Base-by-base conservation (phyloP, 2,329 filamentous ascomycete species). In the Monosporascus sp. region DNA sequence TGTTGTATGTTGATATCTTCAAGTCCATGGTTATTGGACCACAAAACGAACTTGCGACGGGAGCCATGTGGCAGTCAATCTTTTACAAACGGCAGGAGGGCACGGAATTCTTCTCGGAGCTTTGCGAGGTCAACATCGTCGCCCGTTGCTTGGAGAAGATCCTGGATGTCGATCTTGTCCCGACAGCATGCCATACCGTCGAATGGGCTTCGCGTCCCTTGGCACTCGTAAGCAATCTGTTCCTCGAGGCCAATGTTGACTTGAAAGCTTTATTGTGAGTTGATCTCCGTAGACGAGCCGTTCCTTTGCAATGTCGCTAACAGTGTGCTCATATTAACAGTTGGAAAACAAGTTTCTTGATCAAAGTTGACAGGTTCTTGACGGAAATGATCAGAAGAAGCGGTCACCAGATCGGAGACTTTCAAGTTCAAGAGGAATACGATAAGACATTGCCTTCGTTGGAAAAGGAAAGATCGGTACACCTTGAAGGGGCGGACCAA, bases 71-170 rank as follows among this genome's bases (percentile, higher is more conserved):
- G 54, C 48, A 52, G 36, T 48, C 50, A 3, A 52, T 57, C 18
- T 52, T 54, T 18, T 35, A 50, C 7, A 31, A 49, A 31, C 50
- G 50, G 7, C 52, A 57, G n/a, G 43, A 50, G 31, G 25, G 48
- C 11, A 48, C 50, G 17, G 50, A 51, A 22, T 52, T 44, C 14
- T 50, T 49, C 18, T 54, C 51, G 17, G 52, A 52, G 14, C 39
- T 54, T 20, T 46, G 48, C 15, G 54, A 57, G 46, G 49, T 50
- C n/a, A 52, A 52, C 20, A 48, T 54, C 5, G 39, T 52, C 18
- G 54, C 52, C 36, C 52, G 54, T 9, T 57, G 52, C 14, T 44
- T 54, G 9, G 54, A 57, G 48, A 57, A 57, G 36, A 57, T 57
- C 7, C 27, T 57, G 24, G 50, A 53, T 17, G 52, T 57, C 31